These are phyloP conservation scores for Diplocarpon rosae DNA, from an alignment of 2,329 filamentous ascomycete genomes.

Conservation along the genomic window DNA sequence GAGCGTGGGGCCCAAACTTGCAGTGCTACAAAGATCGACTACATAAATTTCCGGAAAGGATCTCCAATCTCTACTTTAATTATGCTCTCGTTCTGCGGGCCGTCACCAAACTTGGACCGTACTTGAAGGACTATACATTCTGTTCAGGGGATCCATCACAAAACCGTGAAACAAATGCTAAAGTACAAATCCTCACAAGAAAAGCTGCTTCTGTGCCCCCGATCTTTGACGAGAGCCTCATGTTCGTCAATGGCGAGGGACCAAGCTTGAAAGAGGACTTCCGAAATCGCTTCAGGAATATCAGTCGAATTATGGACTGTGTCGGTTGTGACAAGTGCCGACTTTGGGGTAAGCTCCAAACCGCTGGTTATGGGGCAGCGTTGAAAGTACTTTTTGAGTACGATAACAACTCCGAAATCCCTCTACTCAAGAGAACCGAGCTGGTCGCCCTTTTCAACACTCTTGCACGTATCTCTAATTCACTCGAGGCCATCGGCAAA, in stretches of 20 bases:
- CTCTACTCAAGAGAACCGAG: constrained; percentile 74
- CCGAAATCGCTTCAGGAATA: constrained; percentile 91
- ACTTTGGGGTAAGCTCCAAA: constrained; percentile 95
- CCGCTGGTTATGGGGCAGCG: constrained; percentile 85
- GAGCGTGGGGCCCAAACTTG: constrained; percentile 83
- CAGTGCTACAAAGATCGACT: constrained; percentile 82
- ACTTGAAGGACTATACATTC: constrained; percentile 75
- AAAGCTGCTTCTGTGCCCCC: constrained; percentile 58
- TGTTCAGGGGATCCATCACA: constrained; percentile 77
- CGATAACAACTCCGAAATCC: constrained; percentile 51
- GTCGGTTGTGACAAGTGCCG: constrained; percentile 98
- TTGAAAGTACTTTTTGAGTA: constrained; percentile 95
- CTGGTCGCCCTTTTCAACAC: constrained; percentile 93
- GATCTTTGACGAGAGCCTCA: constrained; percentile 89
- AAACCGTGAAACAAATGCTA: constrained; percentile 67
- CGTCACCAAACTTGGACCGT: constrained; percentile 77
- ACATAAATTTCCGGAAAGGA: constrained; percentile 74
- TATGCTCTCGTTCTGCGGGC: constrained; percentile 91
- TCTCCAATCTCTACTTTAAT: constrained; percentile 98
- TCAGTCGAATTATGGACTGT: constrained; percentile 95
- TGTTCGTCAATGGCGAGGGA: constrained; percentile 75
- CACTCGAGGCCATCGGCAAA: constrained; percentile 60
- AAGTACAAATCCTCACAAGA: constrained; percentile 66
- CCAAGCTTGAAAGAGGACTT: constrained; percentile 91
- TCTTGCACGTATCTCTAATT: constrained; percentile 74